These are phyloP conservation scores for Mycosphaerella sp. DNA, from an alignment of 2,329 filamentous ascomycete genomes.

Conservation along the genomic window DNA sequence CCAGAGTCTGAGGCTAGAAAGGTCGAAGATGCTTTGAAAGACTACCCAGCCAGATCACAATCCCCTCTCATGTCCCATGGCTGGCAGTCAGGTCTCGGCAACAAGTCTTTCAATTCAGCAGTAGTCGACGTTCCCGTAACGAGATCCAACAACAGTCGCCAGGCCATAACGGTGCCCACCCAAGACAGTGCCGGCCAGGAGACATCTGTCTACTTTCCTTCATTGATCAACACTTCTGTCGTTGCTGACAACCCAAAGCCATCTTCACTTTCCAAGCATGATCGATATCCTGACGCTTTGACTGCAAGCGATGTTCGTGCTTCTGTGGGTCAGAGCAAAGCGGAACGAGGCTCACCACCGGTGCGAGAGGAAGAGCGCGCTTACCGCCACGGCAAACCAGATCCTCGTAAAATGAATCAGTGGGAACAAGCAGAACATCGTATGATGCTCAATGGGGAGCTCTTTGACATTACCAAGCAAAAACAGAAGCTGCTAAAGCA, in stretches of 20 bases:
- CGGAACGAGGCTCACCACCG: constrained; percentile 1
- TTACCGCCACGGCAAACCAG: constrained; percentile 16
- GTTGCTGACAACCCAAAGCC: constrained; percentile 14
- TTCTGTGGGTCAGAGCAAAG: constrained; percentile 36
- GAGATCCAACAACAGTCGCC: constrained; percentile 8
- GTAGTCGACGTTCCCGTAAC: constrained; percentile 20
- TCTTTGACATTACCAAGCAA: constrained; percentile 12
- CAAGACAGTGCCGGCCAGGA: constrained; percentile 13
- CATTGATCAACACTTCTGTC: constrained; percentile 25
- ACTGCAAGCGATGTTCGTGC: constrained; percentile 41
- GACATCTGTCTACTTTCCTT: constrained; percentile 23
- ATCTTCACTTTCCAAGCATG: constrained; percentile 31
- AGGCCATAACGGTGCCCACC: constrained; percentile 21
- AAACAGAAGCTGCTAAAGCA: constrained; percentile 17
- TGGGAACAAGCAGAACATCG: constrained; percentile 25
- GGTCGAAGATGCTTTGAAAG: constrained; percentile 14
- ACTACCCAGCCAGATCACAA: constrained; percentile 8
- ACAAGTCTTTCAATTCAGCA: not conserved
- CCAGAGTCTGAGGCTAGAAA: constrained; percentile 10
- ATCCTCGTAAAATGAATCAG: constrained; percentile 15
- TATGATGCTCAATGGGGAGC: constrained; percentile 19
- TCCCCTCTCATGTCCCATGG: constrained; percentile 17
- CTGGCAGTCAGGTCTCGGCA: constrained; percentile 9
- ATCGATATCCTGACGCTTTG: constrained; percentile 37
- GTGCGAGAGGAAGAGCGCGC: not conserved